phyloP scores from a whole-genome alignment of 257 asterid species.

The Solanum ossicruentum region DNA sequence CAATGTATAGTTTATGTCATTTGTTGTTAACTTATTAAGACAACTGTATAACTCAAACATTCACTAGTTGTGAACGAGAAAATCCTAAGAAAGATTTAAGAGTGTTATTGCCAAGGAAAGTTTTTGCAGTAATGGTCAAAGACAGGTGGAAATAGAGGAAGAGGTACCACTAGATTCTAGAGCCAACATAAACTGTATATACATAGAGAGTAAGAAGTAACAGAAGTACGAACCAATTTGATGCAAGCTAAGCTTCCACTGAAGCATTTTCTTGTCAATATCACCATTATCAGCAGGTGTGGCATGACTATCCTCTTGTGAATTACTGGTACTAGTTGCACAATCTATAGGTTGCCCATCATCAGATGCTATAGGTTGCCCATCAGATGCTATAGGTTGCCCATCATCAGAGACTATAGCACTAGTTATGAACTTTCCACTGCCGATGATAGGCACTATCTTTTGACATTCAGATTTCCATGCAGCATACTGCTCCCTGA shows the following conservation, averaged over 20 bases:
- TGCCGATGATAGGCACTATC: conserved; percentile 63
- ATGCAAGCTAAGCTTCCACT: conserved; percentile 65
- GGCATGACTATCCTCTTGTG: conserved; percentile 1
- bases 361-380: conserved; percentile 39
- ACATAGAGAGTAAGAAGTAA: conserved; percentile 1
- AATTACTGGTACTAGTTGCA: background rate
- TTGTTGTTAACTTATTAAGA: background rate
- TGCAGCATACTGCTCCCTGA: conserved; percentile 68
- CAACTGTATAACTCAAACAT: background rate
- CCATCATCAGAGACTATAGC: conserved; percentile 54
- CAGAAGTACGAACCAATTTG: conserved; percentile 64
- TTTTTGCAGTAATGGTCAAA: background rate
- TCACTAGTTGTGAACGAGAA: background rate
- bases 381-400: conserved; percentile 4
- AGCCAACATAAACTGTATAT: background rate
- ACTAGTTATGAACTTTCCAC: conserved; percentile 62
- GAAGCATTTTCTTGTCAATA: conserved; percentile 40
- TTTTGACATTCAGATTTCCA: conserved; percentile 72
- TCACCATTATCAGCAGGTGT: conserved; percentile 16
- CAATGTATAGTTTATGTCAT: background rate
- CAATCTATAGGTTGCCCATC: background rate
- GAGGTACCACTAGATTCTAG: background rate
- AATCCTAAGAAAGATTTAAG: background rate
- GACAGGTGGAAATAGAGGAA: background rate
- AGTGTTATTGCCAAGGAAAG: background rate